phyloP scores from a whole-genome alignment of 192 early-diverging fungal genomes.

The Backusella luteola region DNA sequence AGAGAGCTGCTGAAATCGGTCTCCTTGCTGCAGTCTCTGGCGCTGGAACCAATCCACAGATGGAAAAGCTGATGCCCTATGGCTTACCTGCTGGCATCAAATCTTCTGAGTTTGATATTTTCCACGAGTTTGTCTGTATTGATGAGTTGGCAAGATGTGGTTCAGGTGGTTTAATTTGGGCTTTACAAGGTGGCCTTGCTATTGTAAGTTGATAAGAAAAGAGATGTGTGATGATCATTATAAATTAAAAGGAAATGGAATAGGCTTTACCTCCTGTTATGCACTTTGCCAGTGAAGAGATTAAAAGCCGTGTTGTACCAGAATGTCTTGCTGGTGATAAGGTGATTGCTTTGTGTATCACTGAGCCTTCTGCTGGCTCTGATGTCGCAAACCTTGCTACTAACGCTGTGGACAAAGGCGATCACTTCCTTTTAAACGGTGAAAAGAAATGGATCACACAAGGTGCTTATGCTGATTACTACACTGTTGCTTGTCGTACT shows the following conservation, averaged over 20 bases:
- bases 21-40: slow-evolving; percentile 66
- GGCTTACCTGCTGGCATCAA: slow-evolving; percentile 49
- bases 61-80: slow-evolving; percentile 25
- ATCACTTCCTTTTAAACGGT: slow-evolving; percentile 79
- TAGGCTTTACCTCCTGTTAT: slow-evolving; percentile 65
- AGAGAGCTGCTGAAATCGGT: slow-evolving; percentile 68
- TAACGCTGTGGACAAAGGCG: slow-evolving; percentile 67
- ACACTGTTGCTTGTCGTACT: slow-evolving; percentile 70
- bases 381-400: slow-evolving; percentile 76
- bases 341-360: slow-evolving; percentile 76
- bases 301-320: slow-evolving; percentile 61
- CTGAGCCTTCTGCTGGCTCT: slow-evolving; percentile 76
- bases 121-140: slow-evolving; percentile 75
- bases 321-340: slow-evolving; percentile 67
- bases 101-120: slow-evolving; percentile 59
- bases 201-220: slow-evolving; percentile 13
- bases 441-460: slow-evolving; percentile 99
- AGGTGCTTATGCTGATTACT: slow-evolving; percentile 94
- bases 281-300: slow-evolving; percentile 64
- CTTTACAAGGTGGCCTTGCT: slow-evolving; percentile 62
- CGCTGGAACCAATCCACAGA: slow-evolving; percentile 32
- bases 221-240: neutral
- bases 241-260: neutral
- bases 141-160: slow-evolving; percentile 82
- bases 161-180: slow-evolving; percentile 81